These are phyloP conservation scores for Euphorbia peplus DNA, from an alignment of 345 rosid genomes.

Conservation along the genomic window DNA sequence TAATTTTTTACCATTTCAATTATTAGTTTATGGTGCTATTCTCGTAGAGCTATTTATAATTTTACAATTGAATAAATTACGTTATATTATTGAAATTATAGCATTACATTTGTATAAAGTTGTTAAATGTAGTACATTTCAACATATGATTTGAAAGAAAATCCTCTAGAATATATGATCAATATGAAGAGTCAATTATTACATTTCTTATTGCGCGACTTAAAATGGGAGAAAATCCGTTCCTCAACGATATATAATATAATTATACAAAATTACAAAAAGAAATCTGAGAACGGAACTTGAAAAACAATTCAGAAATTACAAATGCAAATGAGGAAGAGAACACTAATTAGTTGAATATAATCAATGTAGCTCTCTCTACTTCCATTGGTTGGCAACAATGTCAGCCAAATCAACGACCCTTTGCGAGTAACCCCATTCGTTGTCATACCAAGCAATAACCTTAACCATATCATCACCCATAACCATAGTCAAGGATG, in stretches of 20 bases:
- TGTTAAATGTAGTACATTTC: too few relatives aligned
- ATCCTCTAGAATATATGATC: background rate
- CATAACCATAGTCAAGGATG: constrained; percentile 95
- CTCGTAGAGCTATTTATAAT: too few relatives aligned
- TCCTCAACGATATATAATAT: constrained; percentile 7
- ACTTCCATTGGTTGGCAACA: constrained; percentile 86
- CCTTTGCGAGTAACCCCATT: constrained; percentile 99
- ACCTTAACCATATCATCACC: constrained; percentile 99
- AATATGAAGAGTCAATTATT: background rate
- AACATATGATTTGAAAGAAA: too few relatives aligned
- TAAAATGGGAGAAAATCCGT: constrained; percentile 2
- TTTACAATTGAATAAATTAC: too few relatives aligned
- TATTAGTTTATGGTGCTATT: too few relatives aligned
- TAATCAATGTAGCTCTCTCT: constrained; percentile 16
- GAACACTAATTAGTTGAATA: background rate
- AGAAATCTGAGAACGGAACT: too few relatives aligned
- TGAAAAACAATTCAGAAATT: constrained; percentile 8
- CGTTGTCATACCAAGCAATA: constrained; percentile 96
- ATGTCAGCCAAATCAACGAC: constrained; percentile 95
- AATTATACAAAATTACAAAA: constrained; percentile 19
- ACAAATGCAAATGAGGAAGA: background rate
- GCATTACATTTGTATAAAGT: too few relatives aligned
- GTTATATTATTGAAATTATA: too few relatives aligned
- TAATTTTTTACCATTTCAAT: too few relatives aligned
- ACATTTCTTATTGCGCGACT: constrained; percentile 6